Evolutionary conservation across 352 stramenopile genomes (phyloP), one percentile per base, ranked within the genome.

Genomic region (Pythium dissotocum): DNA sequence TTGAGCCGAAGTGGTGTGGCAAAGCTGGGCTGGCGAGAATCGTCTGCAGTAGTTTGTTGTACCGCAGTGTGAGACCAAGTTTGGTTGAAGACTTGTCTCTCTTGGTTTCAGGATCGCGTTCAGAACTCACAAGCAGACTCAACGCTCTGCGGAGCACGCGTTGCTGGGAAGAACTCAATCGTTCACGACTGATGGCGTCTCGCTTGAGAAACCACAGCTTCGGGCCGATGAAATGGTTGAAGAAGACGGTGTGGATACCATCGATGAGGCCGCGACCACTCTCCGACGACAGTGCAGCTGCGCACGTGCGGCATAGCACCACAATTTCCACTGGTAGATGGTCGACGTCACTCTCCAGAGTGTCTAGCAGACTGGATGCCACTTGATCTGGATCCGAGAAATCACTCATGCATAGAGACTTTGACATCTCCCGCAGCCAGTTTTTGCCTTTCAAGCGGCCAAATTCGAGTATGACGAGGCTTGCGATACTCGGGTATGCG

Each of bases 161-260:
- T 26, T 30, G 24, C 21, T 64, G 57, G 38, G 63, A 59, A 16
- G 24, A 30, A 59, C 16, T 32, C 13, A 62, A 26, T 1, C 40
- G 36, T 6, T 53, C n/a, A 12, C 46, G 46, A 1, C 16, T 63
- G 24, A 42, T 40, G 16, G 30, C 14, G 46, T 65, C 44, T 16
- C 9, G 21, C 44, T 42, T 59, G 9, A 70, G 55, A 42, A 82
- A 83, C 18, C 75, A 44, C 35, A 93, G 32, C 12, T 70, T 73
- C 35, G 82, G 80, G 6, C 71, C 80, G 13, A 94, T 52, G 61
- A 90, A 90, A 53, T 94, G 82, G 46, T 87, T 83, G 65, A 90
- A 92, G 24, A 94, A 89, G n/a, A 92, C 73, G 2, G 91, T 61
- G 66, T 92, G 86, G n/a, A 86, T 63, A 0, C 69, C 76, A 40